Percentiles rank a stretch among this genome's conserved stretches.
phyloP scores from a whole-genome alignment of 768 basidiomycete genomes.

The Boletellus sp. region DNA sequence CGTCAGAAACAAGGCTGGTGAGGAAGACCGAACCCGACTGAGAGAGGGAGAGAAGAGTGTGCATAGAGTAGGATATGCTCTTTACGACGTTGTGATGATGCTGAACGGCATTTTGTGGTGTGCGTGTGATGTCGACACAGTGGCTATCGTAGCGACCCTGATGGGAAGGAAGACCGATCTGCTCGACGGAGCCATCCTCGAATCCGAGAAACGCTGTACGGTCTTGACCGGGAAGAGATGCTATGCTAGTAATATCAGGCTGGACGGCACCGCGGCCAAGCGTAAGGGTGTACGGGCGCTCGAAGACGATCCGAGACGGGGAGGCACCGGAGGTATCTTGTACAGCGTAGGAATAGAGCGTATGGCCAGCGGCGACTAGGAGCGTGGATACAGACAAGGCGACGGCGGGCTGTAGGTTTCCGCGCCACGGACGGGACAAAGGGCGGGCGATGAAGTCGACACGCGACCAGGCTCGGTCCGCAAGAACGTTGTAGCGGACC shows the following conservation, averaged over 20 bases:
- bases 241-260: slow-evolving; percentile 54
- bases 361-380: slow-evolving; percentile 56
- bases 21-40: slow-evolving; percentile 49
- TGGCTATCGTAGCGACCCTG: slow-evolving; percentile 3
- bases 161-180: slow-evolving; percentile 34
- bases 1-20: slow-evolving; percentile 24
- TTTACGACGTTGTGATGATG: slow-evolving; percentile 51
- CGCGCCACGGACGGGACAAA: slow-evolving; percentile 55
- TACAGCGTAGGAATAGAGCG: slow-evolving; percentile 57
- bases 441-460: slow-evolving; percentile 59
- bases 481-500: slow-evolving; percentile 48
- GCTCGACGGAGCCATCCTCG: slow-evolving; percentile 55
- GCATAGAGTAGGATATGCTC: slow-evolving; percentile 46
- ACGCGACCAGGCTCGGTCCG: slow-evolving; percentile 52
- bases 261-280: slow-evolving; percentile 26
- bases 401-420: slow-evolving; percentile 53
- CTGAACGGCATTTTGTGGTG: slow-evolving; percentile 22
- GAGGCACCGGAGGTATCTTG: slow-evolving; percentile 25
- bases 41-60: slow-evolving; percentile 54
- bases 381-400: slow-evolving; percentile 54
- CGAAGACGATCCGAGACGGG: slow-evolving; percentile 45
- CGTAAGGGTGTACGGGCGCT: slow-evolving; percentile 42
- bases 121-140: slow-evolving; percentile 21
- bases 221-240: slow-evolving; percentile 46
- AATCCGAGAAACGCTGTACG: slow-evolving; percentile 53